Percentiles rank a stretch among this genome's conserved stretches.
phyloP scores from a whole-genome alignment of 2,329 filamentous ascomycete species.

The Neopestalotiopsis rosae region DNA sequence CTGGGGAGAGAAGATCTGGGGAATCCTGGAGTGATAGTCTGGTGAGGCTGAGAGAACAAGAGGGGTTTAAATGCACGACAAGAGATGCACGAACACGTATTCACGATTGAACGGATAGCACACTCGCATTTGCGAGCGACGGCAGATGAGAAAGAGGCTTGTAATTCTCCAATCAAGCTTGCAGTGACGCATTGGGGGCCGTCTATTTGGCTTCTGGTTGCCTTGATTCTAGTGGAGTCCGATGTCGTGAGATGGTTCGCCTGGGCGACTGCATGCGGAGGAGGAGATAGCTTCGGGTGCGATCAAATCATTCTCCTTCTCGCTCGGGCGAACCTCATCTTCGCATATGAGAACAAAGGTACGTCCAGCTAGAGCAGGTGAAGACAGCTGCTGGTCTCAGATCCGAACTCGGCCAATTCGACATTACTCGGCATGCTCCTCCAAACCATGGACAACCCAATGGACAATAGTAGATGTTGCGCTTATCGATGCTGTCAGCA shows the following conservation, averaged over 20 bases:
- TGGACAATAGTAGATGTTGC: neutral
- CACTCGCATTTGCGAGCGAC: conserved; percentile 20
- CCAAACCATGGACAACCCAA: neutral
- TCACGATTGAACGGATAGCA: neutral
- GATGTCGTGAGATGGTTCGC: conserved; percentile 14
- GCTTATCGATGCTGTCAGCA: neutral
- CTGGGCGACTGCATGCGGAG: conserved; percentile 11
- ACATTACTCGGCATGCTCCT: neutral
- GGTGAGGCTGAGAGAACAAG: conserved; percentile 17
- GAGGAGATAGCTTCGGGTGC: conserved; percentile 4
- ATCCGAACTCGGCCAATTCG: neutral
- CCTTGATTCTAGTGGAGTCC: conserved; percentile 8
- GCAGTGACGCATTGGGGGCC: conserved; percentile 12
- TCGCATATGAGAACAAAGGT: neutral
- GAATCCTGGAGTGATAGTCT: neutral
- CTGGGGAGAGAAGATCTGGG: neutral
- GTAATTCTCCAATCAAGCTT: conserved; percentile 19
- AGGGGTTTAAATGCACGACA: conserved; percentile 10
- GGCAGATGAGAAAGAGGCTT: conserved; percentile 9
- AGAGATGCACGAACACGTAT: conserved; percentile 21
- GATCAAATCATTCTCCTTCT: neutral
- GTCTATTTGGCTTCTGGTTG: conserved; percentile 10
- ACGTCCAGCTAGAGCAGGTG: neutral
- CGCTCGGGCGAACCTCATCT: neutral
- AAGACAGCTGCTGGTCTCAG: neutral